A percentile compares a stretch with the other conserved stretches of the same genome.
Conservation (phyloP, 305 asterid species). For the Fraxinus platypoda region DNA sequence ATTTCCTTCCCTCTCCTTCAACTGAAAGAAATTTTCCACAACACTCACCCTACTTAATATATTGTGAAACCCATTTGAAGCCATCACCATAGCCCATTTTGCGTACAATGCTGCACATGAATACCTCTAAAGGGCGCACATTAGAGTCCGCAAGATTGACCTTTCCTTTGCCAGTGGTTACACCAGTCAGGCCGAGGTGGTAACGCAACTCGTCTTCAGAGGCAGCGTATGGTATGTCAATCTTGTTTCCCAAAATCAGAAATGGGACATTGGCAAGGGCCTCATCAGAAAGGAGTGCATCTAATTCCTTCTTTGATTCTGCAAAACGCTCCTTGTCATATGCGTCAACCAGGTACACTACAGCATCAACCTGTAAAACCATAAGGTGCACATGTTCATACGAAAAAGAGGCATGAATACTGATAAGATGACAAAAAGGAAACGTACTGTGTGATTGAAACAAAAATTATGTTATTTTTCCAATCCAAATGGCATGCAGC, state of each 20-base stretch:
- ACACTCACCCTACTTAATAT: conserved; percentile 45
- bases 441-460: background rate
- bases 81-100: conserved; percentile 62
- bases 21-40: conserved; percentile 19
- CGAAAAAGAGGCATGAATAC: background rate
- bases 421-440: background rate
- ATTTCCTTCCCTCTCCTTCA: conserved; percentile 2
- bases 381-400: background rate
- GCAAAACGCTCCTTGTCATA: conserved; percentile 82
- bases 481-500: no score
- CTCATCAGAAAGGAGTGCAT: conserved; percentile 78
- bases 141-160: conserved; percentile 64
- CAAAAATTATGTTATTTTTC: background rate
- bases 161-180: conserved; percentile 79
- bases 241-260: conserved; percentile 54
- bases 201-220: background rate
- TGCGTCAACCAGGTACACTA: conserved; percentile 75
- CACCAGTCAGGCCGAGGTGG: conserved; percentile 74
- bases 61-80: conserved; percentile 56
- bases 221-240: background rate
- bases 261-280: conserved; percentile 70
- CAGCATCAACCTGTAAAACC: conserved; percentile 71
- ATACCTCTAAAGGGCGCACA: conserved; percentile 72
- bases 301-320: conserved; percentile 77
- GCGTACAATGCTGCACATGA: conserved; percentile 90